Evolutionary conservation across 805 yeast species (phyloP).

Genomic region (Zygoascus biomembranicola): DNA sequence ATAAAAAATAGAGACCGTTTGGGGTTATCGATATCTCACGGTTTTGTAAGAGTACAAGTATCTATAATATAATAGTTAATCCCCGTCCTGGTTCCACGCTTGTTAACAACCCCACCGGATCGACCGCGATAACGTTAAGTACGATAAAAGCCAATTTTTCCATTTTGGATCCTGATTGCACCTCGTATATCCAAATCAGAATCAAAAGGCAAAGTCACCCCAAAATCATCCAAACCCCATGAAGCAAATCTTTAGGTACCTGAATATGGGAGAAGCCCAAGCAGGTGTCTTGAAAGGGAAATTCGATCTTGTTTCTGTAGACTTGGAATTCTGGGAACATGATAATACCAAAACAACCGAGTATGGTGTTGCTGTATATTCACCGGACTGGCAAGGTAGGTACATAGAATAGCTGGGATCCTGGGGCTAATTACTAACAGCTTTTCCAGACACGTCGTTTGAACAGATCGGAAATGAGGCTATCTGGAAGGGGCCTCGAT

Average conservation of each 20-base stretch:
- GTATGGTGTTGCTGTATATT: slow-evolving; percentile 15
- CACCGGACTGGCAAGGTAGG: slow-evolving; percentile 6
- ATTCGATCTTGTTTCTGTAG: slow-evolving; percentile 10
- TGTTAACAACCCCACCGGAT: too few relatives aligned
- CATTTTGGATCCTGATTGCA: not conserved
- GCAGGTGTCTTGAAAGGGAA: not conserved
- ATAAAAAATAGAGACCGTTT: too few relatives aligned
- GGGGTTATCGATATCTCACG: too few relatives aligned
- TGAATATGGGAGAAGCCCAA: not conserved
- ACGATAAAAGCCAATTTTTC: too few relatives aligned
- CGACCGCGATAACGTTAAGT: too few relatives aligned
- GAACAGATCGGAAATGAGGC: not conserved
- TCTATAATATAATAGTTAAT: too few relatives aligned
- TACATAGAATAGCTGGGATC: not conserved
- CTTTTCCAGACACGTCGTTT: not conserved
- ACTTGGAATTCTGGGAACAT: slow-evolving; percentile 16
- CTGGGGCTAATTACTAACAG: not conserved
- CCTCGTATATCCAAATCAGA: not conserved
- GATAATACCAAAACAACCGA: slow-evolving; percentile 10
- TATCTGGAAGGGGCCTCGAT: not conserved
- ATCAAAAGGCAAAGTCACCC: not conserved
- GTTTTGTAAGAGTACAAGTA: too few relatives aligned
- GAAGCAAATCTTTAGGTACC: not conserved
- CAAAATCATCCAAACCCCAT: not conserved
- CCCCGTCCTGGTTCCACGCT: too few relatives aligned